Conservation (phyloP, 169 alveolate genomes). For the Pseudocohnilembus persalinus region DNA sequence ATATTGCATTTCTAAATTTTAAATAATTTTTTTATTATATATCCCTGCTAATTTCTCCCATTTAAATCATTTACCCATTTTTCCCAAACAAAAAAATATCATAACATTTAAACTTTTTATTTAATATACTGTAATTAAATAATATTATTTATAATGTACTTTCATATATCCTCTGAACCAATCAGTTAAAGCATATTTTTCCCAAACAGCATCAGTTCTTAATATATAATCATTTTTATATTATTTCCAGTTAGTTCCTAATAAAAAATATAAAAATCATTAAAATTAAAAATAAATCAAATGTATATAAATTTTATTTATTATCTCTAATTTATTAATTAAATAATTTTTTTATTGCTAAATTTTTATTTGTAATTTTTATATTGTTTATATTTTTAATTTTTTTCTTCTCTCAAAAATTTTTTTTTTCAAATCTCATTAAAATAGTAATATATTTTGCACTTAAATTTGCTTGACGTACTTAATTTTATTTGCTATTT, state of each 20-base stretch:
- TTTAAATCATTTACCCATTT: no score
- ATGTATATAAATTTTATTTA: not conserved
- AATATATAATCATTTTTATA: conserved; percentile 59
- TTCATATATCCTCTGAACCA: conserved; percentile 33
- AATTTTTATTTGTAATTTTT: not conserved
- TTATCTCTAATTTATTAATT: not conserved
- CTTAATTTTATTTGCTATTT: not conserved
- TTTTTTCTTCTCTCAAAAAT: not conserved
- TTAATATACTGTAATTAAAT: no score
- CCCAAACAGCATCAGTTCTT: conserved; percentile 80
- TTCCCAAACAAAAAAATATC: no score
- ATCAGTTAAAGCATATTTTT: conserved; percentile 51
- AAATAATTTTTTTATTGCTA: not conserved
- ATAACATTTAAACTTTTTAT: no score
- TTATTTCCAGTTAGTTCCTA: conserved; percentile 56
- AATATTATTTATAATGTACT: no score
- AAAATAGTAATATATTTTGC: not conserved
- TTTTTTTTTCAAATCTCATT: not conserved
- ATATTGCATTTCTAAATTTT: no score
- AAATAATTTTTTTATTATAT: no score
- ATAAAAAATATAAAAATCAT: not conserved
- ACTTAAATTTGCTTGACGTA: not conserved
- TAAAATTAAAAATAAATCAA: not conserved
- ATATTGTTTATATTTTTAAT: not conserved
- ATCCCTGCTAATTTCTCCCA: no score